A percentile compares a stretch with the other conserved stretches of the same genome.
Evolutionary conservation across 768 basidiomycete genomes (phyloP).

Genomic region (Pleurotus giganteus): DNA sequence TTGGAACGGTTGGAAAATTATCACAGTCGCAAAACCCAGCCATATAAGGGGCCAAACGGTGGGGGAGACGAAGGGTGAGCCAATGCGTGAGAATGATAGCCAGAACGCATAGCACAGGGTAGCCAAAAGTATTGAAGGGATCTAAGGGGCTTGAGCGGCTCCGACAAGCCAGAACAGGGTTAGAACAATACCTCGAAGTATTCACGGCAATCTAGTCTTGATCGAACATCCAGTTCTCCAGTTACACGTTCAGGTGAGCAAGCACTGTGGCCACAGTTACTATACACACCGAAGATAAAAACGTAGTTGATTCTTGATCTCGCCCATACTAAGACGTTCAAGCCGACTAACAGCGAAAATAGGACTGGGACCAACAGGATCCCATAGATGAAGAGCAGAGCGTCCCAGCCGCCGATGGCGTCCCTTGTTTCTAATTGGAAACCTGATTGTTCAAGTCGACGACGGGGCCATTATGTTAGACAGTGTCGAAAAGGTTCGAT

Average conservation of each 20-base stretch:
- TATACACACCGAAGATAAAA: conserved; percentile 81
- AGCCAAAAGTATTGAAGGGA: conserved; percentile 77
- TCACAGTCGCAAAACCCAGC: conserved; percentile 57
- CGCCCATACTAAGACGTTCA: conserved; percentile 83
- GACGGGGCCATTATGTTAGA: neutral
- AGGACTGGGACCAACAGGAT: conserved; percentile 71
- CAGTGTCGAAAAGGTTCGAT: neutral
- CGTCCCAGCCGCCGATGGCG: conserved; percentile 66
- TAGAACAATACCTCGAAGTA: conserved; percentile 50
- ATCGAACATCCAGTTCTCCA: conserved; percentile 68
- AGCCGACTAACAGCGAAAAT: conserved; percentile 72
- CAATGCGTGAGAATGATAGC: conserved; percentile 74
- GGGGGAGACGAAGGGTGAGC: conserved; percentile 52
- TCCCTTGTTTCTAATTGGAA: conserved; percentile 50
- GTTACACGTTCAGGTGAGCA: conserved; percentile 2
- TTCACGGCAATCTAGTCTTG: conserved; percentile 73
- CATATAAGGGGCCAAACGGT: conserved; percentile 81
- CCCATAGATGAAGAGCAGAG: conserved; percentile 76
- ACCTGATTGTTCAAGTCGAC: conserved; percentile 41
- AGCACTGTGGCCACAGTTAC: conserved; percentile 11
- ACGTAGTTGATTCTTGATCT: conserved; percentile 82
- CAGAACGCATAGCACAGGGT: conserved; percentile 79
- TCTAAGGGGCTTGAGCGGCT: conserved; percentile 38
- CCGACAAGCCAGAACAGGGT: conserved; percentile 11
- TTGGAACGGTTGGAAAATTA: conserved; percentile 78